Evolutionary conservation across 2,329 filamentous ascomycete species (phyloP).

Genomic region (Paradendryphiella salina): DNA sequence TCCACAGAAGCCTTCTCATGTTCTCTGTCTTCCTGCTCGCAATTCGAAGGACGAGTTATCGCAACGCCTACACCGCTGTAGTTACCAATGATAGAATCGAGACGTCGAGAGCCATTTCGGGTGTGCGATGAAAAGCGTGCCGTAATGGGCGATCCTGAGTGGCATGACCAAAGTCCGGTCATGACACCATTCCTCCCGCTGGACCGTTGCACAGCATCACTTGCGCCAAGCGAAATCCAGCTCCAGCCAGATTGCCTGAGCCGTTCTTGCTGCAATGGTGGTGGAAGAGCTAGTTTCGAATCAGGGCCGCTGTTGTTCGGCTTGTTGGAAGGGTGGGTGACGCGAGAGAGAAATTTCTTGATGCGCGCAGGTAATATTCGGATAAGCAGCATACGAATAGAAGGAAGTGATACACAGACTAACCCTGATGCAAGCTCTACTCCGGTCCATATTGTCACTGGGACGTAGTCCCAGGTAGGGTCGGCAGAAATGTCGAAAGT

Average conservation of each 20-base stretch:
- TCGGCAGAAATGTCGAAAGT: conserved; percentile 31
- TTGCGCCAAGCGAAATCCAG: conserved; percentile 5
- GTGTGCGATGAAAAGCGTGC: conserved; percentile 7
- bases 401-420: conserved; percentile 30
- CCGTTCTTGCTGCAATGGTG: conserved; percentile 7
- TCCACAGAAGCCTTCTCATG: not conserved
- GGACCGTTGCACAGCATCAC: not conserved
- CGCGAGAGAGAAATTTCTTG: conserved; percentile 14
- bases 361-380: conserved; percentile 15
- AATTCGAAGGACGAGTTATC: conserved; percentile 11
- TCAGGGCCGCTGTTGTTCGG: not conserved
- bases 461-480: conserved; percentile 34
- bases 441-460: conserved; percentile 31
- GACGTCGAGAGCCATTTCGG: conserved; percentile 4
- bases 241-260: conserved; percentile 13
- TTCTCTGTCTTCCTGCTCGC: not conserved
- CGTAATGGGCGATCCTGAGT: conserved; percentile 1
- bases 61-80: conserved; percentile 13
- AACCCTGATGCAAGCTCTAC: conserved; percentile 31
- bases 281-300: not conserved
- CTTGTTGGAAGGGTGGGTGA: conserved; percentile 14
- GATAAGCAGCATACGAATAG: conserved; percentile 26
- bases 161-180: conserved; percentile 12
- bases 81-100: conserved; percentile 16
- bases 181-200: conserved; percentile 9